A percentile compares a stretch with the other conserved stretches of the same genome.
phyloP scores from a whole-genome alignment of 352 stramenopile genomes.

The Phytophthora chlamydospora region DNA sequence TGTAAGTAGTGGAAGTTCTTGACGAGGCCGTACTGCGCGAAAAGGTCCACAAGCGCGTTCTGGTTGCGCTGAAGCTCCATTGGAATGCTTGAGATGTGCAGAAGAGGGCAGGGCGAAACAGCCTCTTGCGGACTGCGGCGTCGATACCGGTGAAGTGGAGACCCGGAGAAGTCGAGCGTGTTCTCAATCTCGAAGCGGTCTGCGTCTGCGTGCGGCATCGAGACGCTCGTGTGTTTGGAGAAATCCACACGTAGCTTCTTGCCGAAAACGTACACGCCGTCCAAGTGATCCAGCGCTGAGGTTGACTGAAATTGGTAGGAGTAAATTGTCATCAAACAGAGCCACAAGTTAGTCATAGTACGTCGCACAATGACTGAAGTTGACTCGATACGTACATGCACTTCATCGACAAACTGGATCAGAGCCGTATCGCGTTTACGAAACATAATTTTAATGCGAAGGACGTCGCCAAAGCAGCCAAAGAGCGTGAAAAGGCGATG shows the following conservation, averaged over 20 bases:
- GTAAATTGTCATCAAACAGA: neutral
- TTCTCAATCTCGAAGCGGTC: conserved; percentile 87
- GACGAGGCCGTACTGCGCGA: conserved; percentile 72
- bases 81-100: conserved; percentile 82
- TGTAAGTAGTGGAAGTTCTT: conserved; percentile 79
- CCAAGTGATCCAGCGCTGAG: conserved; percentile 77
- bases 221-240: conserved; percentile 83
- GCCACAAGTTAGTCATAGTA: conserved; percentile 21
- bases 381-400: conserved; percentile 52
- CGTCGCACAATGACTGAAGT: neutral
- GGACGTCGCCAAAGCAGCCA: conserved; percentile 82
- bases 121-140: conserved; percentile 67
- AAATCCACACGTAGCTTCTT: conserved; percentile 86
- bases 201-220: conserved; percentile 80
- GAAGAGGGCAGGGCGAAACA: conserved; percentile 60
- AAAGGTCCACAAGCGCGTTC: conserved; percentile 66
- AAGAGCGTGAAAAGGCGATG: conserved; percentile 84
- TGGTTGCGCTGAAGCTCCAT: conserved; percentile 68
- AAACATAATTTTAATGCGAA: conserved; percentile 90
- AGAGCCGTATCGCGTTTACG: conserved; percentile 83
- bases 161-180: conserved; percentile 77
- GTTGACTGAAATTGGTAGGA: conserved; percentile 47
- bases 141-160: conserved; percentile 80
- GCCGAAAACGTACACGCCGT: conserved; percentile 75
- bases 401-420: conserved; percentile 80